Conservation (phyloP, 116 monocot genomes). For the Phalaenopsis hybrid region DNA sequence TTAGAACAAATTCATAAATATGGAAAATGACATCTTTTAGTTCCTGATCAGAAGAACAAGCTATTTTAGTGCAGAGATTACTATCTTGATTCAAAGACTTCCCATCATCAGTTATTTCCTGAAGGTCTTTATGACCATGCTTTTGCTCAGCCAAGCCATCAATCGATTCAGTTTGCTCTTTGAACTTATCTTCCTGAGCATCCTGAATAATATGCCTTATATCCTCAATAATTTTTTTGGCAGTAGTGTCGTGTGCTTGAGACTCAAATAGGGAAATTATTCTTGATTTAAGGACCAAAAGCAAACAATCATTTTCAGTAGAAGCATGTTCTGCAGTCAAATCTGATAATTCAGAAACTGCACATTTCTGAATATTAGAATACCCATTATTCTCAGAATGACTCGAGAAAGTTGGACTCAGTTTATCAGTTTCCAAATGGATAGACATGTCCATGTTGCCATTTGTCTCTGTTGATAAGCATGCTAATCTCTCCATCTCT, state of each 20-base stretch:
- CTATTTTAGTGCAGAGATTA: background rate
- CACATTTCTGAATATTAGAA: constrained; percentile 3
- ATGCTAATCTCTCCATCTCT: constrained; percentile 13
- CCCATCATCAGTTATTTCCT: background rate
- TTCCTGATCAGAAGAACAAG: background rate
- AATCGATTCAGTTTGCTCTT: background rate
- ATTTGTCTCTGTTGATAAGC: constrained; percentile 9
- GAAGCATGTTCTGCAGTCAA: constrained; percentile 1
- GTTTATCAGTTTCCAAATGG: background rate
- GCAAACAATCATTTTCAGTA: background rate
- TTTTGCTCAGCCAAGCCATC: background rate
- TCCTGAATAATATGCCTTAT: constrained; percentile 8
- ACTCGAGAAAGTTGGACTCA: background rate
- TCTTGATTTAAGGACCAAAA: constrained; percentile 2
- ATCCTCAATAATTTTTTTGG: constrained; percentile 8
- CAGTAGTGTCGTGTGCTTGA: background rate
- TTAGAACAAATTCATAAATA: constrained; percentile 6
- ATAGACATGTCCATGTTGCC: background rate
- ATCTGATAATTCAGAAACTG: constrained; percentile 7
- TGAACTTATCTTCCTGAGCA: background rate
- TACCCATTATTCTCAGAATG: background rate
- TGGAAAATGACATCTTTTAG: constrained; percentile 9
- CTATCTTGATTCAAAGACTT: background rate
- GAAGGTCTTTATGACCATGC: background rate
- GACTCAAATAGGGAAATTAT: constrained; percentile 7